Percentiles rank a stretch among this genome's conserved stretches.
Evolutionary conservation across 108 stramenopile genomes (phyloP).

Genomic region (Cylindrotheca fusiformis): DNA sequence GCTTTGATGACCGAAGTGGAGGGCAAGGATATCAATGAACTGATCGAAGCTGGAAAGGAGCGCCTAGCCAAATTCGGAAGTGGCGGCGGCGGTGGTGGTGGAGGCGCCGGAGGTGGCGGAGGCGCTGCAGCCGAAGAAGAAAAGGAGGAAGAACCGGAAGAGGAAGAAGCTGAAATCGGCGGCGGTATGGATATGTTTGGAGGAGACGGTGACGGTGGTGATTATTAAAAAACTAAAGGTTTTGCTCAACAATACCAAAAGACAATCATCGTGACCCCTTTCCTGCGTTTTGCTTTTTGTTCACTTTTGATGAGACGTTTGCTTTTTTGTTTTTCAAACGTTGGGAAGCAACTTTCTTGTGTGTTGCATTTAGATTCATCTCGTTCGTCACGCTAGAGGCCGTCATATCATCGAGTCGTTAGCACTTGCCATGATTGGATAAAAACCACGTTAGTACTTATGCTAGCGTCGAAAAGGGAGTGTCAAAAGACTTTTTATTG

Average conservation of each 20-base stretch:
- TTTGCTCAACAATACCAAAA: too few relatives aligned
- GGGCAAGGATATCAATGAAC: slow-evolving; percentile 92
- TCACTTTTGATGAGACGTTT: too few relatives aligned
- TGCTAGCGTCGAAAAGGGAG: too few relatives aligned
- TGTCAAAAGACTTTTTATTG: too few relatives aligned
- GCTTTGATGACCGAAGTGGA: slow-evolving; percentile 83
- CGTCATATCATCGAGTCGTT: too few relatives aligned
- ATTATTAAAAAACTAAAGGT: too few relatives aligned
- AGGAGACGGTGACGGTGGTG: slow-evolving; percentile 65
- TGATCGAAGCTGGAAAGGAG: slow-evolving; percentile 80
- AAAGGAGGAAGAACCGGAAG: slow-evolving; percentile 50
- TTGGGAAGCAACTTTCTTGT: too few relatives aligned
- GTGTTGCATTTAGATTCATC: too few relatives aligned
- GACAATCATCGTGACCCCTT: neutral
- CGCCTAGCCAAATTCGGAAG: slow-evolving; percentile 93
- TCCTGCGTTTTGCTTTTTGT: neutral
- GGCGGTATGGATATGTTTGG: slow-evolving; percentile 65
- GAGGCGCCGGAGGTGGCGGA: slow-evolving; percentile 59
- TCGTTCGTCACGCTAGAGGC: too few relatives aligned
- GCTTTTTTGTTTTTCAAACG: too few relatives aligned
- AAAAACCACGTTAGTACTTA: too few relatives aligned
- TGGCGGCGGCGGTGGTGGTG: slow-evolving; percentile 89
- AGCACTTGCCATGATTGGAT: too few relatives aligned
- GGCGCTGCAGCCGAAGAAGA: slow-evolving; percentile 62
- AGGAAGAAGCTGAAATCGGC: slow-evolving; percentile 67